Evolutionary conservation across 805 yeast species (phyloP).

Genomic region (Wickerhamomyces mucosus): DNA sequence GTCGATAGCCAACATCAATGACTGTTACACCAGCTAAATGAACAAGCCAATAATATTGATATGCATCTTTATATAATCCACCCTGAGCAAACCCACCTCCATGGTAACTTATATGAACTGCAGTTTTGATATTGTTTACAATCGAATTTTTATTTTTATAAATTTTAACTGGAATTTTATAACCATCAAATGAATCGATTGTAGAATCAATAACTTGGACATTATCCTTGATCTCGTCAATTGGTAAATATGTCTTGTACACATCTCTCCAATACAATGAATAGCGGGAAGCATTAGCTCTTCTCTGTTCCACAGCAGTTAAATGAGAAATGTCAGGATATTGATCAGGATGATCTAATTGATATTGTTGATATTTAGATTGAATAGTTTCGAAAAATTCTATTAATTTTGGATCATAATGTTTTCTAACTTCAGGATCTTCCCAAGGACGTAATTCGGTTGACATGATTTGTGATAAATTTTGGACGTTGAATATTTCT

Average conservation of each 20-base stretch:
- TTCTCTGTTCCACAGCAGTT: neutral
- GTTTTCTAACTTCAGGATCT: neutral
- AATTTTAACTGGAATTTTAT: slow-evolving; percentile 1
- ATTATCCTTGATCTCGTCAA: neutral
- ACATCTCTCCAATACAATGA: neutral
- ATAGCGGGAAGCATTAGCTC: neutral
- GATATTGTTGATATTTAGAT: neutral
- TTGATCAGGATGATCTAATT: neutral
- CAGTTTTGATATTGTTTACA: neutral
- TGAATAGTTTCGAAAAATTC: neutral
- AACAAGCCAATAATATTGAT: slow-evolving; percentile 5
- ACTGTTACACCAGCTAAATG: slow-evolving; percentile 15
- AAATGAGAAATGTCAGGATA: neutral
- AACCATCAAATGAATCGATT: slow-evolving; percentile 1
- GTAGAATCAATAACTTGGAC: neutral
- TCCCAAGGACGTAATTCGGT: slow-evolving; percentile 2
- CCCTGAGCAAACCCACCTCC: slow-evolving; percentile 6
- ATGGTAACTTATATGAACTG: slow-evolving; percentile 3
- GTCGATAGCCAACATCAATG: slow-evolving; percentile 35
- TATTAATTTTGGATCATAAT: neutral
- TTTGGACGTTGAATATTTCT: no score
- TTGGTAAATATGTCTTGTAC: neutral
- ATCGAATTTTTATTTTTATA: slow-evolving; percentile 1
- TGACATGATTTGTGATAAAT: no score
- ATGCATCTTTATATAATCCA: neutral